These are phyloP conservation scores for Phylloporus arenicola DNA, from an alignment of 768 basidiomycete genomes.

Conservation along the genomic window DNA sequence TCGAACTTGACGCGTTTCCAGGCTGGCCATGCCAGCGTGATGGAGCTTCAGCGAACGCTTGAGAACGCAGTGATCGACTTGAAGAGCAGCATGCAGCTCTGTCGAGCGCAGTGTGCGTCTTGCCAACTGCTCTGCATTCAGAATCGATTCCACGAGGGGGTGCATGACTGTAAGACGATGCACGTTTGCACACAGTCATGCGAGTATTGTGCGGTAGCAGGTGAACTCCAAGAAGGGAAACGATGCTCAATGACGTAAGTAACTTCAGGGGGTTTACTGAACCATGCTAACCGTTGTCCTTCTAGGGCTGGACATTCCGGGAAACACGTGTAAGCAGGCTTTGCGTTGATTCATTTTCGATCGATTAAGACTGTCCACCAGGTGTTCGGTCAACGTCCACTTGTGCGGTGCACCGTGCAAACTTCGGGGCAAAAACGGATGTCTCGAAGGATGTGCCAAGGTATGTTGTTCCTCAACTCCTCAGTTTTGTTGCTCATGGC, in stretches of 20 bases:
- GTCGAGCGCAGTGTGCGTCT: constrained; percentile 40
- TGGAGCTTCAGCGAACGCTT: constrained; percentile 39
- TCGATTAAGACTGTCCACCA: constrained; percentile 16
- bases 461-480: constrained; percentile 22
- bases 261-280: not conserved
- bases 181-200: constrained; percentile 45
- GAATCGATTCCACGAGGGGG: constrained; percentile 39
- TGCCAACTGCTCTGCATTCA: constrained; percentile 50
- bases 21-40: constrained; percentile 40
- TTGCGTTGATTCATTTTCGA: not conserved
- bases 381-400: constrained; percentile 49
- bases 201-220: constrained; percentile 34
- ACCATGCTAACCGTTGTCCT: not conserved
- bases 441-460: constrained; percentile 48
- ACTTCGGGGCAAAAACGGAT: constrained; percentile 43
- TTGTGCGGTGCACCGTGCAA: constrained; percentile 51
- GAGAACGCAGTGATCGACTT: constrained; percentile 42
- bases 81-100: constrained; percentile 46
- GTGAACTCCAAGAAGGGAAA: constrained; percentile 28
- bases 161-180: constrained; percentile 46
- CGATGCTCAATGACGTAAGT: constrained; percentile 45
- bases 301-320: constrained; percentile 53
- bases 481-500: not conserved
- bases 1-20: constrained; percentile 48
- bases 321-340: constrained; percentile 44